These are phyloP conservation scores for Cucurbita moschata DNA, from an alignment of 306 rosid species.

Conservation along the genomic window DNA sequence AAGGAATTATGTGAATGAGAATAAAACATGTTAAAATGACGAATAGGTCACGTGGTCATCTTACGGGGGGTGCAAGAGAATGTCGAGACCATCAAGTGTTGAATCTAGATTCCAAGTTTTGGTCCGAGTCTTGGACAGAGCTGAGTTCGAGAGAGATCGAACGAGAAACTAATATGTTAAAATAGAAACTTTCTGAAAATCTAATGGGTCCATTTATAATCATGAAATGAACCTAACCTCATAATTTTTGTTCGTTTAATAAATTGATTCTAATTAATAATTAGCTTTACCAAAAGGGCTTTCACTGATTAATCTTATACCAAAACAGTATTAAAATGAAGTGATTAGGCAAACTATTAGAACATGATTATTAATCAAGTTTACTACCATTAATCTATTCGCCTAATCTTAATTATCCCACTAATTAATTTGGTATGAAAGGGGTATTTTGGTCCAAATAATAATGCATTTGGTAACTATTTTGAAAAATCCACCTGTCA, in stretches of 20 bases:
- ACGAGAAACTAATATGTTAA: background rate
- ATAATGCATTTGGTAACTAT: background rate
- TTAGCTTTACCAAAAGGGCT: background rate
- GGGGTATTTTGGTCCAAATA: background rate
- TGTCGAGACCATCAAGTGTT: too few relatives aligned
- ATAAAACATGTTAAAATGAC: too few relatives aligned
- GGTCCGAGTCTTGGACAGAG: background rate
- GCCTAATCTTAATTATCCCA: background rate
- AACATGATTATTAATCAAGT: background rate
- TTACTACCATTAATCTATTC: background rate
- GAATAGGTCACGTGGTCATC: too few relatives aligned
- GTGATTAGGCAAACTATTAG: background rate
- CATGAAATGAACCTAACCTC: slow-evolving; percentile 33
- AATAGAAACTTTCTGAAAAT: slow-evolving; percentile 13
- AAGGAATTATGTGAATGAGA: too few relatives aligned
- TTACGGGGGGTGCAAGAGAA: too few relatives aligned
- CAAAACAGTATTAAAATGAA: background rate
- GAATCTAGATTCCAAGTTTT: too few relatives aligned
- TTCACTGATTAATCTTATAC: background rate
- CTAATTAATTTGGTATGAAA: background rate
- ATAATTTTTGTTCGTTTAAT: background rate
- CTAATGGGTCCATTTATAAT: slow-evolving; percentile 34
- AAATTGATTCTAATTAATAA: background rate
- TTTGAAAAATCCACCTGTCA: background rate
- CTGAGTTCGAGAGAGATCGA: background rate